Conservation (phyloP, 2,329 filamentous ascomycete genomes). For the Colletotrichum chrysophilum region DNA sequence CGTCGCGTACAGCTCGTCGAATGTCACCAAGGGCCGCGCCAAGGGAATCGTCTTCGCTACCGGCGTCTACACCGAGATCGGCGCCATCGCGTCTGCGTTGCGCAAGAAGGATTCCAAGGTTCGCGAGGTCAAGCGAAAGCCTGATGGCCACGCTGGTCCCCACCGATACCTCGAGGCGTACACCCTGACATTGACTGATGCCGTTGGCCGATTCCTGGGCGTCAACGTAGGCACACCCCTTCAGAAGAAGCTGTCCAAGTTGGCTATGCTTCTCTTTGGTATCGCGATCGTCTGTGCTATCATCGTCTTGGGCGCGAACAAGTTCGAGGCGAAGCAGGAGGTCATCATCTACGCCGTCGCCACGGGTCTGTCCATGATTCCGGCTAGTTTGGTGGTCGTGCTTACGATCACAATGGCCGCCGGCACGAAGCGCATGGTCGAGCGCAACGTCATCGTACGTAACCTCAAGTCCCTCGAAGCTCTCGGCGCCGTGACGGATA, state of each 20-base stretch:
- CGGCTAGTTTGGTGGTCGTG: slow-evolving; percentile 67
- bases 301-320: slow-evolving; percentile 67
- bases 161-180: slow-evolving; percentile 47
- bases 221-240: slow-evolving; percentile 70
- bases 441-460: slow-evolving; percentile 61
- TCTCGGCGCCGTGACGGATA: slow-evolving; percentile 47
- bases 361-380: slow-evolving; percentile 65
- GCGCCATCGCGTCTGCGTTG: slow-evolving; percentile 66
- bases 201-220: slow-evolving; percentile 65
- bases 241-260: slow-evolving; percentile 69
- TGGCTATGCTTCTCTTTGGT: slow-evolving; percentile 66
- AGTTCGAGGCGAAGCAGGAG: slow-evolving; percentile 53
- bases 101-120: slow-evolving; percentile 54
- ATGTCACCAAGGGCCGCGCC: slow-evolving; percentile 66
- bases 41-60: slow-evolving; percentile 64
- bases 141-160: slow-evolving; percentile 51
- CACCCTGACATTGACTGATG: slow-evolving; percentile 53
- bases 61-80: slow-evolving; percentile 66
- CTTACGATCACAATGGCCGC: slow-evolving; percentile 72
- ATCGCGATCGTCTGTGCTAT: slow-evolving; percentile 70
- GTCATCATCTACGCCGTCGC: slow-evolving; percentile 70
- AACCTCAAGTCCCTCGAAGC: slow-evolving; percentile 51
- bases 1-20: slow-evolving; percentile 65
- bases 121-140: slow-evolving; percentile 48
- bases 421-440: slow-evolving; percentile 51